Percentiles rank a stretch among this genome's conserved stretches.
phyloP scores from a whole-genome alignment of 495 filamentous ascomycete species.

The Trichoderma erinaceum region DNA sequence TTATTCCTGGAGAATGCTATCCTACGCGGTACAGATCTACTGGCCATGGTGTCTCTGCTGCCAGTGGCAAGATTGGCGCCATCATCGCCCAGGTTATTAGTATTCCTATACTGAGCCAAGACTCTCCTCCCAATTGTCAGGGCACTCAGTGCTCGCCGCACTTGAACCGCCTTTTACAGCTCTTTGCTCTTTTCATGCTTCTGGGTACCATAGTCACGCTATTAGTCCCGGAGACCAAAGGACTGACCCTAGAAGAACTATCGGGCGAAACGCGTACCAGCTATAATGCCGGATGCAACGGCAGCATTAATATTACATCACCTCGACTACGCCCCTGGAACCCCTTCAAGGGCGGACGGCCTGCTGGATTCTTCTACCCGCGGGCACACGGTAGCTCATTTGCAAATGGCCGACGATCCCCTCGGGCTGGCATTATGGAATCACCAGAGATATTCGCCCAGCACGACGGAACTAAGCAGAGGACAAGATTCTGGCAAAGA shows the following conservation, averaged over 20 bases:
- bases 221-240: slow-evolving; percentile 71
- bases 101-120: slow-evolving; percentile 42
- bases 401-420: slow-evolving; percentile 15
- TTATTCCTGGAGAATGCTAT: slow-evolving; percentile 75
- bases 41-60: slow-evolving; percentile 70
- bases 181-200: slow-evolving; percentile 74
- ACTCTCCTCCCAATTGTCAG: slow-evolving; percentile 34
- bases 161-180: slow-evolving; percentile 74
- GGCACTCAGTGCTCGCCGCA: slow-evolving; percentile 48
- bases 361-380: slow-evolving; percentile 33
- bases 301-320: slow-evolving; percentile 23
- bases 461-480: not conserved
- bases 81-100: slow-evolving; percentile 54
- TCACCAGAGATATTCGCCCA: slow-evolving; percentile 25
- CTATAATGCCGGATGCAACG: slow-evolving; percentile 32
- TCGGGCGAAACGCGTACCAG: slow-evolving; percentile 39
- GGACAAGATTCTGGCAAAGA: slow-evolving; percentile 3
- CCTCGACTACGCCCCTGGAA: slow-evolving; percentile 25
- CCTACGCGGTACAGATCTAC: slow-evolving; percentile 72
- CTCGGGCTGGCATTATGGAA: slow-evolving; percentile 32
- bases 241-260: slow-evolving; percentile 55
- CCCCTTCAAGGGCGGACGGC: slow-evolving; percentile 31
- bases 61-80: slow-evolving; percentile 74
- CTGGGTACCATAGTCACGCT: slow-evolving; percentile 57
- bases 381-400: slow-evolving; percentile 16